Evolutionary conservation across 2,329 filamentous ascomycete species (phyloP), one percentile per base, ranked within the genome.

Genomic region (Nemania diffusa): DNA sequence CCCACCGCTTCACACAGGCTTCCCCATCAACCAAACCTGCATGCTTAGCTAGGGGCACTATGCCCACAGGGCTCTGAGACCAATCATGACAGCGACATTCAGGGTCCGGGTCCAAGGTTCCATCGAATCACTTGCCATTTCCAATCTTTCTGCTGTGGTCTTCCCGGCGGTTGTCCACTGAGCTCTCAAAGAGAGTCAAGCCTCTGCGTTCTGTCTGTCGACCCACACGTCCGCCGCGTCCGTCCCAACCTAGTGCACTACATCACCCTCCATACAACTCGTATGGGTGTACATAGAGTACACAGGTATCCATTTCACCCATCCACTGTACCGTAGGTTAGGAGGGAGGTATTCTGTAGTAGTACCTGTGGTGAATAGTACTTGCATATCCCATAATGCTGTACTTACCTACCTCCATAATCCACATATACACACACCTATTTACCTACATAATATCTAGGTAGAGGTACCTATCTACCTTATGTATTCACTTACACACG

Each of bases 81-180:
- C 64, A 66, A 62, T 66, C 42, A 62, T 2, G 20, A 26, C 26
- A 5, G 22, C 11, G 8, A 5, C 13, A 15, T n/a, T 32, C 29
- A 11, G 22, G 57, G 37, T 34, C 26, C 26, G 56, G 46, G 50
- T 37, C 51, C 52, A 42, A 20, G 6, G 46, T 17, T n/a, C 69
- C 64, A 65, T 70, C 71, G 71, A 73, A 72, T 71, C 69, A 69
- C 50, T 73, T 69, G 64, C 70, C 69, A 68, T 69, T 65, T 64
- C 59, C 64, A 67, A 63, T 66, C 67, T 58, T 69, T 59, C 67
- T 60, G 40, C 40, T 44, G 17, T 44, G 17, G 40, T 57, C 57
- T 55, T 57, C 42, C 42, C 13, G 27, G 44, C 44, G 57, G 40
- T 17, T n/a, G 34, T 57, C 48, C 48, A 51, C 37, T 61, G 48